Conservation (phyloP, 2,329 filamentous ascomycete genomes). For the Aspergillus tanneri region DNA sequence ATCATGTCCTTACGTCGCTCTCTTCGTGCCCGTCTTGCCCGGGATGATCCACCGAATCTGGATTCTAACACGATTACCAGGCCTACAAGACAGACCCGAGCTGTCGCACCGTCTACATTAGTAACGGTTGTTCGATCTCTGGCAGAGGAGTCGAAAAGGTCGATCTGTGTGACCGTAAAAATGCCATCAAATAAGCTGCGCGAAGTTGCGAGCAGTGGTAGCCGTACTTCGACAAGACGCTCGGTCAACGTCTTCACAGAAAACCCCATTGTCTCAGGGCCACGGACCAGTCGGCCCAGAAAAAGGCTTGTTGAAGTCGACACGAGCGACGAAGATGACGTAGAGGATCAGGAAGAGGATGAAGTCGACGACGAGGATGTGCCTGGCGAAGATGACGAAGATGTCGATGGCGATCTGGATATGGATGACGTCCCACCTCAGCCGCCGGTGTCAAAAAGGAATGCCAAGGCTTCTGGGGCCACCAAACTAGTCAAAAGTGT, state of each 20-base stretch:
- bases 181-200: constrained; percentile 52
- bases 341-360: constrained; percentile 46
- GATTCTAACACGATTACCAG: constrained; percentile 40
- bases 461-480: constrained; percentile 37
- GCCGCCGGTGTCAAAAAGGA: constrained; percentile 36
- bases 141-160: constrained; percentile 39
- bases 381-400: constrained; percentile 35
- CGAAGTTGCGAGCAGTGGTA: constrained; percentile 43
- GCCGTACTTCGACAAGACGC: constrained; percentile 30
- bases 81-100: constrained; percentile 36
- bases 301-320: constrained; percentile 47
- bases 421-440: constrained; percentile 49
- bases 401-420: constrained; percentile 38
- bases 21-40: constrained; percentile 36
- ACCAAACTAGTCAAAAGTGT: constrained; percentile 44
- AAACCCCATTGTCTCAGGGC: constrained; percentile 46
- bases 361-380: constrained; percentile 43
- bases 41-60: constrained; percentile 28
- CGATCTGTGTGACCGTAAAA: constrained; percentile 50
- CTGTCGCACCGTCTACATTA: constrained; percentile 29
- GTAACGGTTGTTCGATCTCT: constrained; percentile 40
- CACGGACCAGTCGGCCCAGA: constrained; percentile 47
- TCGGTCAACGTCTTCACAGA: constrained; percentile 48
- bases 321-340: constrained; percentile 51
- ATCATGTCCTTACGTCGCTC: constrained; percentile 42